These are phyloP conservation scores for Dioscorea dumetorum DNA, from an alignment of 106 monocot genomes.

Conservation along the genomic window DNA sequence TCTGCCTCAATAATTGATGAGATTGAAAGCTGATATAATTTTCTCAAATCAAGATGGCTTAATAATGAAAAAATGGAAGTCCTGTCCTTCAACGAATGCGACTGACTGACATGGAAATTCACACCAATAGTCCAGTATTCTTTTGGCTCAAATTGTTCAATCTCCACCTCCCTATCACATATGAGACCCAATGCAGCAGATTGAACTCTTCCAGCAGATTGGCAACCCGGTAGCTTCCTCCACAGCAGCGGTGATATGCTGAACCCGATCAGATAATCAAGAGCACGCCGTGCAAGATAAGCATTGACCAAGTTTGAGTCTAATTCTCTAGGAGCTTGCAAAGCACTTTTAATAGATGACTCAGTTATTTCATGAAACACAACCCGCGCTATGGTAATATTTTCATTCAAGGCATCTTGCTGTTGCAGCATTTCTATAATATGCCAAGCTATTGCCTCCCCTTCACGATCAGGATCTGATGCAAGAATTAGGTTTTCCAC, in stretches of 20 bases:
- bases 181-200: constrained; percentile 90
- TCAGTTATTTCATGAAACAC: constrained; percentile 99
- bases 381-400: constrained; percentile 69
- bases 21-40: constrained; percentile 69
- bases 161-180: constrained; percentile 85
- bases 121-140: constrained; percentile 84
- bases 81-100: constrained; percentile 1
- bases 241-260: constrained; percentile 91
- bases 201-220: constrained; percentile 95
- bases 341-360: constrained; percentile 66
- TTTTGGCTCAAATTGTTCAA: constrained; percentile 71
- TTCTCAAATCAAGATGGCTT: constrained; percentile 61
- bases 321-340: constrained; percentile 67
- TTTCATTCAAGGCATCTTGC: constrained; percentile 70
- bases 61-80: constrained; percentile 35
- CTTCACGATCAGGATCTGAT: constrained; percentile 97
- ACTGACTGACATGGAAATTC: constrained; percentile 26
- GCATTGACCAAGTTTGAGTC: constrained; percentile 90
- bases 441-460: constrained; percentile 99
- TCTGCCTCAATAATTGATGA: constrained; percentile 38
- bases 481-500: constrained; percentile 90
- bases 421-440: constrained; percentile 85
- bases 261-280: constrained; percentile 97
- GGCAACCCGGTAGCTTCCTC: constrained; percentile 93
- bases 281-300: constrained; percentile 88